Base-by-base conservation (phyloP, 2,329 filamentous ascomycete genomes). In the Verticillium albo-atrum region DNA sequence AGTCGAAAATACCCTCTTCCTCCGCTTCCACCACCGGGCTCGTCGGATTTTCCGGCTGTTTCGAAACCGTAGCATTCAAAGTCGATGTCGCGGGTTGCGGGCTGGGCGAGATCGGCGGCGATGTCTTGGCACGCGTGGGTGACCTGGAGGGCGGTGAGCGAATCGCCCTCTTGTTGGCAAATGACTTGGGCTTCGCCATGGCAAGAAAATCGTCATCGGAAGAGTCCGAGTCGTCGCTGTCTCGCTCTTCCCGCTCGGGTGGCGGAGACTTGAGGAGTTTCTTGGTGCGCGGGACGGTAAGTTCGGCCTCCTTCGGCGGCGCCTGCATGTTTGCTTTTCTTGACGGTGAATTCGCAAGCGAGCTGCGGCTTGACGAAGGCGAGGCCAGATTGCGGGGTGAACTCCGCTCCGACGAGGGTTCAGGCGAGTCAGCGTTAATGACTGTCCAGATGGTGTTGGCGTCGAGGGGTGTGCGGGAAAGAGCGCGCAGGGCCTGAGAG, bases 371-470 rank as follows among this genome's bases (percentile, higher is more conserved):
- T 17, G 55, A 37, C 15, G 37, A 32, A 9, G 55, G 55, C 42
- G 55, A 57, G 54, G 35, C 34, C n/a, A 57, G 4, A 20, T 51
- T 57, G 27, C 55, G 55, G 15, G 55, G 55, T 42, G 55, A 57
- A 17, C 32, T 47, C 4, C 26, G 61, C 25, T 59, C 62, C n/a
- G 56, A 53, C 2, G 37, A 52, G 14, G 55, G 54, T 27, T 58
- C 55, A 26, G 59, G 55, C 25, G 61, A 61, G 9, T 68, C 63
- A 47, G 63, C 60, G 3, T 65, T 77, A 6, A 82, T 78, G 25
- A 81, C 74, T 4, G 79, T 81, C 80, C 80, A 82, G n/a, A 80
- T 74, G 4, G 78, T 79, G 66, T 77, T 81, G 59, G 79, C 75
- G 57, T 81, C 81, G n/a, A 80, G 67, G 6, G 82, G 81, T 26